Evolutionary conservation across 768 basidiomycete species (phyloP), one percentile per base, ranked within the genome.

Genomic region (Tulasnella sp.): DNA sequence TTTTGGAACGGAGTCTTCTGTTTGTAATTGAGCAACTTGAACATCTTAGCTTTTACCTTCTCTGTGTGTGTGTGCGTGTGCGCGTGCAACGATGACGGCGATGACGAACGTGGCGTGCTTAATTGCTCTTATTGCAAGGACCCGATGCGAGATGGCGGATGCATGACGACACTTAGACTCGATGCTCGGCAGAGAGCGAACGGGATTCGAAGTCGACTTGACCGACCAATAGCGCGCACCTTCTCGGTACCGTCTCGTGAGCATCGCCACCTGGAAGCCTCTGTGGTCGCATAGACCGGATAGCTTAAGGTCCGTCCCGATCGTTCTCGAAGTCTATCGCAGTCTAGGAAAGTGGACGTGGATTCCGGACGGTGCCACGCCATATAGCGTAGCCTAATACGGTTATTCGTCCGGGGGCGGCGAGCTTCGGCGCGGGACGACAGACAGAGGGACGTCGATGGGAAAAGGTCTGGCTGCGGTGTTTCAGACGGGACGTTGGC

Each of bases 1-100:
- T 67, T n/a, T 67, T 67, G 61, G 61, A 67, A 67, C 61, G 61
- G 61, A 32, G 61, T 67, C 61, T 67, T 67, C n/a, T 67, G 26
- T 67, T 67, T 67, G 61, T 67, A 67, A 67, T 67, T 67, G 61
- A 67, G 23, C 57, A 61, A 61, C 29, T 61, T 61, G 57, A 67
- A 67, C 61, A 67, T n/a, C 61, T 44, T 44, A 57, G 26, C 55
- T 13, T 32, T 67, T 32, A 67, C 13, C 61, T 26, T 32, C 32
- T 29, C n/a, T n/a, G 5, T n/a, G n/a, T n/a, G n/a, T n/a, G 32
- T 29, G 13, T 67, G 9, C 13, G 61, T 16, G 61, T 32, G 61
- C 61, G 57, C 57, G 57, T 61, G 57, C 57, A 55, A 55, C 51
- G 61, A 67, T 67, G 26, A 51, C 18, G 26, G 32, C 61, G 61